Evolutionary conservation across 1,284 basidiomycete species (phyloP), one percentile per base, ranked within the genome.

Genomic region (Athelia sp.): DNA sequence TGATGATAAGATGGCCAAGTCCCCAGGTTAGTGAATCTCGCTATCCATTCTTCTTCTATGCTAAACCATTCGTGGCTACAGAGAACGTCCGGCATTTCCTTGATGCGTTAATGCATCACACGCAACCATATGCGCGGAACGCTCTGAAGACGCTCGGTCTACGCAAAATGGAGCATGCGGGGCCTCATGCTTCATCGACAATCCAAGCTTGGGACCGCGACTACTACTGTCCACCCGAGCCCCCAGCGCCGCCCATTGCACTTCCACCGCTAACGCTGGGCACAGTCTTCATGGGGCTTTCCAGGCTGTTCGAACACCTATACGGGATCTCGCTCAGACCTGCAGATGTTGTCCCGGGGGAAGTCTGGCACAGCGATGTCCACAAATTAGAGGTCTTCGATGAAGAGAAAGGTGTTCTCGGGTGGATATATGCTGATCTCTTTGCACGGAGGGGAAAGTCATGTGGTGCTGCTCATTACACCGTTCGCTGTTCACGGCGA

Each of bases 131-230:
- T 54, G 93, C 93, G 4, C 72, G 77, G 38, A 73, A 70, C 19
- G 93, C 94, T 46, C 70, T 97, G 38, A 75, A 77, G 17, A 74
- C 80, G 6, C 75, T 97, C 19, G 84, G 85, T 54, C 58, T 75
- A 43, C 75, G 89, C 52, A 97, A 96, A 69, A 13, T 29, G 6
- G 26, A 29, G 26, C 84, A 88, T 62, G 72, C 70, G 10, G n/a
- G n/a, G n/a, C n/a, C n/a, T n/a, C 68, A 75, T 26, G 69, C 79
- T 2, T 55, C 69, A 11, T 65, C 75, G 50, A 71, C 73, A 9
- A 82, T 97, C 49, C 81, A 94, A 55, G 86, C 92, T 2, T 98
- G 94, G 94, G 94, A 98, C 66, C 79, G 93, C 53, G 93, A 97
- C 58, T 95, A 86, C 63, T 96, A 92, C 68, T 80, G 86, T 60